Evolutionary conservation across 2,329 filamentous ascomycete species (phyloP), one percentile per base, ranked within the genome.

Genomic region (Phyllosticta citrichinensis): DNA sequence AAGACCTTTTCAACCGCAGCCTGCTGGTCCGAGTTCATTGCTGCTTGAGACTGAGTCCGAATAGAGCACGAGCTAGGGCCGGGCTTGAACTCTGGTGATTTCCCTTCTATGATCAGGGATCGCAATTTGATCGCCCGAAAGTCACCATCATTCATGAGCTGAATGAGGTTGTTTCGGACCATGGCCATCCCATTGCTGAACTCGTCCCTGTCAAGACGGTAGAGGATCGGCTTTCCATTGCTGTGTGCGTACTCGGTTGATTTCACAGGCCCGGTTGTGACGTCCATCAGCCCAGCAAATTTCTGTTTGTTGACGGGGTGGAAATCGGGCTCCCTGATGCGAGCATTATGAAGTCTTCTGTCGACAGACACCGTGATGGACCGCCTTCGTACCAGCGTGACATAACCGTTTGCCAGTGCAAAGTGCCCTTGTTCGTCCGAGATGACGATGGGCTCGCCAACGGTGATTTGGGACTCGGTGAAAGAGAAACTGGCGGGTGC

Each of bases 161-260:
- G 89, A 33, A 97, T 84, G 1, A 99, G 81, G 67, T 97, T 99
- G 74, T 96, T 97, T 58, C 94, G 86, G 54, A 96, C 89, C 30
- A 88, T 88, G 2, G 94, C 91, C 90, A 99, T 96, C 62, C 94
- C 94, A 68, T 96, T 97, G 75, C 91, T 96, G 74, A 99, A 99
- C 70, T 99, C 94, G 68, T 99, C 94, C 71, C 97, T 97, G 75
- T 99, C 94, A 3, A 99, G 79, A 24, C 94, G 87, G 68, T 96
- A 99, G 56, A 84, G 80, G 5, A 88, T 76, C 3, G 83, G 83
- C 3, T 81, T 73, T 61, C 80, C 77, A n/a, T 63, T 53, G 19
- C 69, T 68, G 14, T 70, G 83, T 66, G 85, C 81, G 33, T 25
- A 27, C 33, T 55, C 55, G 8, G 55, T 57, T 1, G 60, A 55